phyloP scores from a whole-genome alignment of 768 basidiomycete genomes.

The Termitomyces sp. region DNA sequence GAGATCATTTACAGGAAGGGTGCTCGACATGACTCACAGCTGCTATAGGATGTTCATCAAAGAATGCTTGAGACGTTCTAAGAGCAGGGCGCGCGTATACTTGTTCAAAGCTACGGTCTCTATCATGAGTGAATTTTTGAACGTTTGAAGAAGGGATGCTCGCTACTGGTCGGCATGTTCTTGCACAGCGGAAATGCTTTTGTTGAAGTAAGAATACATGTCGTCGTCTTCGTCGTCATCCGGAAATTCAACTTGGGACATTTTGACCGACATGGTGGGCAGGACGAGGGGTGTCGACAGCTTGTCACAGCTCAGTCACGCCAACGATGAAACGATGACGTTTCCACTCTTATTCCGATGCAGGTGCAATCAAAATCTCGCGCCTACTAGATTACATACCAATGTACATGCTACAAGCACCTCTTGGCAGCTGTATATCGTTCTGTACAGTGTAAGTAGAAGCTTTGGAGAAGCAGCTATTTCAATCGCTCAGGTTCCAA shows the following conservation, averaged over 20 bases:
- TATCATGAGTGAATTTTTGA: neutral
- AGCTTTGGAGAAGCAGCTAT: neutral
- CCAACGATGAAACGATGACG: neutral
- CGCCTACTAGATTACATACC: no score
- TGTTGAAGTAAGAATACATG: constrained; percentile 31
- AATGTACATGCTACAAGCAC: no score
- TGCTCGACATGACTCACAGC: constrained; percentile 23
- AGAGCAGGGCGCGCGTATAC: constrained; percentile 40
- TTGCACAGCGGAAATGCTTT: constrained; percentile 31
- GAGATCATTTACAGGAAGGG: neutral
- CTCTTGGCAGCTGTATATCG: neutral
- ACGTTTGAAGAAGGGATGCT: neutral
- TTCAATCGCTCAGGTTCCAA: no score
- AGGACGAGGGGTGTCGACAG: neutral
- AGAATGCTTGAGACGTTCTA: constrained; percentile 24
- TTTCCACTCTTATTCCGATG: no score
- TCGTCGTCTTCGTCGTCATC: constrained; percentile 18
- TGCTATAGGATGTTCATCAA: constrained; percentile 28
- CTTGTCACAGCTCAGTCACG: constrained; percentile 1
- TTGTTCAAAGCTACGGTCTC: constrained; percentile 34
- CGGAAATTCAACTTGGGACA: constrained; percentile 1
- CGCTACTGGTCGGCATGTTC: constrained; percentile 30
- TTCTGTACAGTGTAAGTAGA: no score
- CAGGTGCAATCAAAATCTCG: neutral
- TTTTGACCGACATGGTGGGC: neutral